Conservation (phyloP, 495 filamentous ascomycete genomes). For the Ascodesmis nigricans region DNA sequence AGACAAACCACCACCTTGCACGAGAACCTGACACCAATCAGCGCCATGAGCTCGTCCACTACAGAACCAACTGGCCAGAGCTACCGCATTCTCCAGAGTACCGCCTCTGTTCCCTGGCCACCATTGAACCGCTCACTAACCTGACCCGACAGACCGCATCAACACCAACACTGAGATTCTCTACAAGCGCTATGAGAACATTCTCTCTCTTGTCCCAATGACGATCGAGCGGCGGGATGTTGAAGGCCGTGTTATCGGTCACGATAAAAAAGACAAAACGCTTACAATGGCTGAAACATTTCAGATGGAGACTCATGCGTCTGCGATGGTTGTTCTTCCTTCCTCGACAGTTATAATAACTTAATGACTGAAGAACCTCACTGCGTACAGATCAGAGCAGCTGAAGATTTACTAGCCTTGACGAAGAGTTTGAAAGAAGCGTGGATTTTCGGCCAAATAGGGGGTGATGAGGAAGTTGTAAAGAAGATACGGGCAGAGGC, state of each 20-base stretch:
- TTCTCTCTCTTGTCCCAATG: slow-evolving; percentile 31
- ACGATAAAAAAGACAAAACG: slow-evolving; percentile 23
- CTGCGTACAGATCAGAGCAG: slow-evolving; percentile 40
- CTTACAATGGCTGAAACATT: slow-evolving; percentile 36
- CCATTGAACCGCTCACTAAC: too few relatives aligned
- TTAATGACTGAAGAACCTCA: too few relatives aligned
- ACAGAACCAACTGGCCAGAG: too few relatives aligned
- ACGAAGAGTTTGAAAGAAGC: slow-evolving; percentile 45
- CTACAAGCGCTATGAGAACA: slow-evolving; percentile 38
- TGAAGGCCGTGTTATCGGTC: background rate
- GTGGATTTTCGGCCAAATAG: slow-evolving; percentile 51
- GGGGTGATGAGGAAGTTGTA: slow-evolving; percentile 28
- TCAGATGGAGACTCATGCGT: slow-evolving; percentile 41
- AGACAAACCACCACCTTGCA: too few relatives aligned
- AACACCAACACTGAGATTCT: slow-evolving; percentile 33
- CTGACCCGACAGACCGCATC: slow-evolving; percentile 35
- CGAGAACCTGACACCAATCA: too few relatives aligned
- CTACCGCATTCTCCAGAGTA: too few relatives aligned
- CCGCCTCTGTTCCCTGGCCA: too few relatives aligned
- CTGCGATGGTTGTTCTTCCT: too few relatives aligned
- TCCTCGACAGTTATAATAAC: too few relatives aligned
- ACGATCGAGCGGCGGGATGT: background rate
- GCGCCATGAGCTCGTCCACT: too few relatives aligned
- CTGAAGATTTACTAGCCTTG: slow-evolving; percentile 41
- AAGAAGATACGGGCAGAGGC: slow-evolving; percentile 24